These are phyloP conservation scores for Exidia glandulosa DNA, from an alignment of 768 basidiomycete genomes.

Conservation along the genomic window DNA sequence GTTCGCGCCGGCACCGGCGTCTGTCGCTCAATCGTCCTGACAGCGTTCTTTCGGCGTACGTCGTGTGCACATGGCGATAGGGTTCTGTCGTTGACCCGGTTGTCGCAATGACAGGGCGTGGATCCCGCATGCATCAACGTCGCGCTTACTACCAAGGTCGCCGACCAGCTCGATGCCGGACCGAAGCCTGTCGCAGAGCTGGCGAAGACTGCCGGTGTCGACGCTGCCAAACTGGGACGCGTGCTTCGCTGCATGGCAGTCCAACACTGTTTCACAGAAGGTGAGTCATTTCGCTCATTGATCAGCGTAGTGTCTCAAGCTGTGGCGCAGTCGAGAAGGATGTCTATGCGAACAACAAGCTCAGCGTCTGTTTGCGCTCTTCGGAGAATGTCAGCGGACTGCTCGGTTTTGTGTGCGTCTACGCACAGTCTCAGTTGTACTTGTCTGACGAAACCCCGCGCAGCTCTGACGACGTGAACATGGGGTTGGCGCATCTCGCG, in stretches of 20 bases:
- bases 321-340: conserved; percentile 16
- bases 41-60: neutral
- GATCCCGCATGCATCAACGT: conserved; percentile 21
- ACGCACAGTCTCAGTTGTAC: neutral
- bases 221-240: conserved; percentile 19
- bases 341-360: conserved; percentile 24
- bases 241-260: conserved; percentile 20
- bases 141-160: conserved; percentile 23
- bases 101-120: neutral
- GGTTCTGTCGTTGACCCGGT: no score
- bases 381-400: conserved; percentile 9
- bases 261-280: conserved; percentile 22
- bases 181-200: conserved; percentile 21
- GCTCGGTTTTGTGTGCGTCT: neutral
- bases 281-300: conserved; percentile 6
- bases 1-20: neutral
- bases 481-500: neutral
- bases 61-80: neutral
- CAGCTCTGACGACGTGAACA: neutral
- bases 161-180: conserved; percentile 26
- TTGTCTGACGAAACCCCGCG: neutral
- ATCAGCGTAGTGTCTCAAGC: neutral
- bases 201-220: conserved; percentile 12
- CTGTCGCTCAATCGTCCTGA: neutral
- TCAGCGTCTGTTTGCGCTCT: conserved; percentile 19